Base-by-base conservation (phyloP, 2,329 filamentous ascomycete species). In the Aspergillus pseudoterreus region DNA sequence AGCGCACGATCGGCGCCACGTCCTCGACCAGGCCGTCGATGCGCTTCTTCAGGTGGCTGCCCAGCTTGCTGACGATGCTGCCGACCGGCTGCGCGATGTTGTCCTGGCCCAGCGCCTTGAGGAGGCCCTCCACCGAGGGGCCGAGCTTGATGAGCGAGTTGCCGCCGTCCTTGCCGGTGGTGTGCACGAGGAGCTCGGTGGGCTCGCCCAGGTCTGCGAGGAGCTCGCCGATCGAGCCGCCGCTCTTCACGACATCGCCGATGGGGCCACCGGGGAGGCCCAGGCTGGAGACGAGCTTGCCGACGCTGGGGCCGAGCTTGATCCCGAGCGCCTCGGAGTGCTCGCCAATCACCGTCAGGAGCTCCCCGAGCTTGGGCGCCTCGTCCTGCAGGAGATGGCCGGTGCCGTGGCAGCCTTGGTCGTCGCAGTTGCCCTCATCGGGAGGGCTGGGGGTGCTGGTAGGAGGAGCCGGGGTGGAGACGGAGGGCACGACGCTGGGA, bases 361-460 rank as follows among this genome's bases (percentile, higher is more conserved):
- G 56, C 55, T 65, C 58, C 54, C 68, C 55, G 50, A 63, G 55
- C 53, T 66, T 57, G 39, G 65, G 65, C 46, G 60, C 66, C 43
- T 69, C 57, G 35, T 60, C 58, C 59, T 67, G 62, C 24, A 70
- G 54, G 35, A 70, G 15, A 43, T 68, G 59, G 12, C 67, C 66
- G 38, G 58, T 60, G 24, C 58, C 58, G 21, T 58, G 58, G 48
- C 58, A 60, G 43, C 49, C 45, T 1, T 43, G 43, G 6, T 52
- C 50, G 11, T 56, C 53, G 45, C 58, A 60, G 19, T 17, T 17
- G 35, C 47, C 49, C 11, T 46, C 35, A n/a, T 32, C 27, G 30
- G 43, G 27, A 22, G 24, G 3, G n/a, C 12, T 17, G 39, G 17
- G 39, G 9, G n/a, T 17, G 39, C 17, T 43, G 42, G n/a, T 15